These are phyloP conservation scores for Teunomyces gatunensis DNA, from an alignment of 805 yeast species.

Conservation along the genomic window DNA sequence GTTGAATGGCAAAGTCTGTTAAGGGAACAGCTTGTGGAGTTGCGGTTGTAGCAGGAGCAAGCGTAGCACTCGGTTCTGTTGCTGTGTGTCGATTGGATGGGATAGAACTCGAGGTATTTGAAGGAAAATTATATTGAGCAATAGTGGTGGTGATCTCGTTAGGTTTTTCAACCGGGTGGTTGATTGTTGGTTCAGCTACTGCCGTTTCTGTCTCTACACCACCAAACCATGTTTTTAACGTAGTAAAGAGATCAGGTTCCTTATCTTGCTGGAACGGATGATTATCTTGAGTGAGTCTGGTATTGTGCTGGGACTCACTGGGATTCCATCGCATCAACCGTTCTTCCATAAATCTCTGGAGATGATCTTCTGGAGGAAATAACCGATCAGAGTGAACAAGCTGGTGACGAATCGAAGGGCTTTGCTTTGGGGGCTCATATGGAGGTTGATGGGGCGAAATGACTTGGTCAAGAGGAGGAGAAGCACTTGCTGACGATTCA, in stretches of 20 bases:
- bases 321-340: constrained; percentile 33
- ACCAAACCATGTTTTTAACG: constrained; percentile 1
- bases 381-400: constrained; percentile 8
- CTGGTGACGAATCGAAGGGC: constrained; percentile 7
- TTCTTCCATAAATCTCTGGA: constrained; percentile 29
- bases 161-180: neutral
- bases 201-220: neutral
- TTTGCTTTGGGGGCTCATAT: constrained; percentile 8
- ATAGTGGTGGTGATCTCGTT: neutral
- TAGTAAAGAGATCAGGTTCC: neutral
- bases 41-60: constrained; percentile 17
- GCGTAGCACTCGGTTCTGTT: neutral
- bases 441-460: constrained; percentile 23
- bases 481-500: neutral
- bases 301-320: constrained; percentile 29
- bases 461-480: constrained; percentile 3
- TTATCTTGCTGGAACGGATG: constrained; percentile 30
- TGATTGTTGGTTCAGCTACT: neutral
- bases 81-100: neutral
- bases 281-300: constrained; percentile 21
- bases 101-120: constrained; percentile 1
- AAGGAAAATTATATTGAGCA: neutral
- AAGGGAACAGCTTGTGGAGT: constrained; percentile 25
- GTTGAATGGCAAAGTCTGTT: constrained; percentile 9
- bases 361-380: constrained; percentile 14